Evolutionary conservation across 805 yeast species (phyloP).

Genomic region (Saccharomycodes ludwigii): DNA sequence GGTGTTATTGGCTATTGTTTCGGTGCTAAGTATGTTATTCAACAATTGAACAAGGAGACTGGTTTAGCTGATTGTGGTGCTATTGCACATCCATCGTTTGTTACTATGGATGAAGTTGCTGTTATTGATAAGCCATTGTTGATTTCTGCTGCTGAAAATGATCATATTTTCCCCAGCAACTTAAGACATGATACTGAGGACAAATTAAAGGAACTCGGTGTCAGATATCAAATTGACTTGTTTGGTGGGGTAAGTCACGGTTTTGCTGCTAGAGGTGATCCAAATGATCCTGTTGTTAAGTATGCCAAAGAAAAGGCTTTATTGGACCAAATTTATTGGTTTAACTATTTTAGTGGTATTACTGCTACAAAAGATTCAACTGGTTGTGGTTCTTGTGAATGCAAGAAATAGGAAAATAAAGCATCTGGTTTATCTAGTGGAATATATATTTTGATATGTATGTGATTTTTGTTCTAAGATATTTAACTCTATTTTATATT

Average conservation of each 20-base stretch:
- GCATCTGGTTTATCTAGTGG: no score
- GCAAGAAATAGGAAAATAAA: no score
- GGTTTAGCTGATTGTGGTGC: conserved; percentile 50
- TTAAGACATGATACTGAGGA: conserved; percentile 50
- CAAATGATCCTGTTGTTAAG: conserved; percentile 34
- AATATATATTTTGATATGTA: no score
- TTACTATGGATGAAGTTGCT: conserved; percentile 50
- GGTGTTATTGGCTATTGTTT: conserved; percentile 70
- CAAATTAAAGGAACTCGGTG: conserved; percentile 39
- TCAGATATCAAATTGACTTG: conserved; percentile 47
- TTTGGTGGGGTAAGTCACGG: conserved; percentile 66
- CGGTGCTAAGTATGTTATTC: conserved; percentile 64
- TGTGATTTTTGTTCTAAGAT: no score
- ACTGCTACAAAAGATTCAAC: no score
- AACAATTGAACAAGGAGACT: conserved; percentile 26
- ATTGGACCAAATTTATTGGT: conserved; percentile 25
- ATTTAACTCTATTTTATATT: no score
- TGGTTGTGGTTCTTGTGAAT: no score
- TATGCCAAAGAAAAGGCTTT: conserved; percentile 62
- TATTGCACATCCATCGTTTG: conserved; percentile 75
- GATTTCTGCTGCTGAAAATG: conserved; percentile 67
- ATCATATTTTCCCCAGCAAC: conserved; percentile 49
- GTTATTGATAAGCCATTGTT: conserved; percentile 49
- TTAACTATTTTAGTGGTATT: no score
- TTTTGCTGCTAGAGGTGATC: conserved; percentile 69